Evolutionary conservation across 208 protist genomes (phyloP).

Genomic region (Leishmania gerbilli): DNA sequence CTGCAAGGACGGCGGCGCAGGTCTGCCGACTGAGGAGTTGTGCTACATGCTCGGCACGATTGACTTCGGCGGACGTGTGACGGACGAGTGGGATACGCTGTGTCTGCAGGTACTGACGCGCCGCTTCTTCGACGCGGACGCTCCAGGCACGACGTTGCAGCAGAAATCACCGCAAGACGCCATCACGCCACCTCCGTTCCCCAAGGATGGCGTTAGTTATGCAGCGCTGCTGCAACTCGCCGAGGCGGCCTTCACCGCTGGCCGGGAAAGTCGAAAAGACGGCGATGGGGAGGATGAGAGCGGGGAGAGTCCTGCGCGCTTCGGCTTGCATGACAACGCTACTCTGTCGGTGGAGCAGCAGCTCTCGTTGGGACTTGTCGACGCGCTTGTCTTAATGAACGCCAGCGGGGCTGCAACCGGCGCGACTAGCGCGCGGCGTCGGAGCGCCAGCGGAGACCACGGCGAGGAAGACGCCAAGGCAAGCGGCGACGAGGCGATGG

Average conservation of each 20-base stretch:
- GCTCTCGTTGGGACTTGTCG: conserved; percentile 48
- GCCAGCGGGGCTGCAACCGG: conserved; percentile 28
- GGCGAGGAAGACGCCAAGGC: conserved; percentile 26
- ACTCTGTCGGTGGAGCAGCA: conserved; percentile 86
- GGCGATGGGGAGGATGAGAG: conserved; percentile 17
- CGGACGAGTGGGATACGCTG: conserved; percentile 89
- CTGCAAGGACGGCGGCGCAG: not conserved
- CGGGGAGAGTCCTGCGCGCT: conserved; percentile 79
- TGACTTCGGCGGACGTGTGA: conserved; percentile 95
- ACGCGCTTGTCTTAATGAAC: conserved; percentile 54
- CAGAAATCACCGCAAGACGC: conserved; percentile 31
- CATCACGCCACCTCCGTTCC: conserved; percentile 60
- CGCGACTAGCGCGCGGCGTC: conserved; percentile 1
- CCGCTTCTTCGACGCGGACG: conserved; percentile 61
- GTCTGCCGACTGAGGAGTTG: conserved; percentile 80
- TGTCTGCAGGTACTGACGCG: conserved; percentile 77
- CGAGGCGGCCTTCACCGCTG: conserved; percentile 43
- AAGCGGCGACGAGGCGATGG: conserved; percentile 28
- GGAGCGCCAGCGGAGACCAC: conserved; percentile 27
- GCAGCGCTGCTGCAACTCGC: conserved; percentile 63
- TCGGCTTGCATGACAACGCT: conserved; percentile 96
- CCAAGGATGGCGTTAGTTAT: conserved; percentile 42
- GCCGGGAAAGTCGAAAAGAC: conserved; percentile 37
- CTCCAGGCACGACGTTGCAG: conserved; percentile 33
- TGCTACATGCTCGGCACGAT: conserved; percentile 93